phyloP scores from a whole-genome alignment of 2,329 filamentous ascomycete genomes.

The Alternaria rosae region DNA sequence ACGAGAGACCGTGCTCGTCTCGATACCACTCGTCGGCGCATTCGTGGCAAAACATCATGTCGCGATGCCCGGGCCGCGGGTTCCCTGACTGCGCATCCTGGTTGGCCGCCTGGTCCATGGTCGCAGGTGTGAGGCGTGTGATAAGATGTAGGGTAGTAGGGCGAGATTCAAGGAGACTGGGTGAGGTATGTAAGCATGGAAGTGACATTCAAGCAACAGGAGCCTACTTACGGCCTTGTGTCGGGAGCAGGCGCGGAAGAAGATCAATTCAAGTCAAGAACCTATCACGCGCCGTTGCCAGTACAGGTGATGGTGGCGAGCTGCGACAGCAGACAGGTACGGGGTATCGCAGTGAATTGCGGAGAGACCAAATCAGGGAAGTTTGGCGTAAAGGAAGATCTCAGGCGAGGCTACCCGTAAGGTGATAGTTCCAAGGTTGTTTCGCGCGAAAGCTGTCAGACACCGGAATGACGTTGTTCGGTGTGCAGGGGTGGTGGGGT shows the following conservation, averaged over 20 bases:
- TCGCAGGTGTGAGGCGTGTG: slow-evolving; percentile 8
- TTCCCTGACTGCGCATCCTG: slow-evolving; percentile 25
- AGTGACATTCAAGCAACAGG: background rate
- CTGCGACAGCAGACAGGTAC: slow-evolving; percentile 20
- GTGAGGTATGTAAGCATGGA: slow-evolving; percentile 6
- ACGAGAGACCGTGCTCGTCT: slow-evolving; percentile 72
- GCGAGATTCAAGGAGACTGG: slow-evolving; percentile 3
- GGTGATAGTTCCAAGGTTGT: slow-evolving; percentile 1
- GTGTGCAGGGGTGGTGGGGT: slow-evolving; percentile 25
- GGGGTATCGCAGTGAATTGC: slow-evolving; percentile 1
- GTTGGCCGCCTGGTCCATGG: slow-evolving; percentile 33
- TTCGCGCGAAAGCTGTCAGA: slow-evolving; percentile 16
- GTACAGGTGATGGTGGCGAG: slow-evolving; percentile 26
- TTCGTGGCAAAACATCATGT: slow-evolving; percentile 85
- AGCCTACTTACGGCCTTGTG: slow-evolving; percentile 24
- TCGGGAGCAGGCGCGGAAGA: slow-evolving; percentile 23
- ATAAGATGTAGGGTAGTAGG: slow-evolving; percentile 6
- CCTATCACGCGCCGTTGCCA: slow-evolving; percentile 36
- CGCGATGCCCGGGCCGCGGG: slow-evolving; percentile 49
- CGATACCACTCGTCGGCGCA: slow-evolving; percentile 84
- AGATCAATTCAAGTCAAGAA: slow-evolving; percentile 16
- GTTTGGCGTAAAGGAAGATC: slow-evolving; percentile 1
- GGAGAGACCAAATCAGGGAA: background rate
- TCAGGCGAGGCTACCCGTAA: slow-evolving; percentile 23
- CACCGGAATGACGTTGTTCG: slow-evolving; percentile 38